Conservation (phyloP, 441 rosid species). For the Mallotus repandus region DNA sequence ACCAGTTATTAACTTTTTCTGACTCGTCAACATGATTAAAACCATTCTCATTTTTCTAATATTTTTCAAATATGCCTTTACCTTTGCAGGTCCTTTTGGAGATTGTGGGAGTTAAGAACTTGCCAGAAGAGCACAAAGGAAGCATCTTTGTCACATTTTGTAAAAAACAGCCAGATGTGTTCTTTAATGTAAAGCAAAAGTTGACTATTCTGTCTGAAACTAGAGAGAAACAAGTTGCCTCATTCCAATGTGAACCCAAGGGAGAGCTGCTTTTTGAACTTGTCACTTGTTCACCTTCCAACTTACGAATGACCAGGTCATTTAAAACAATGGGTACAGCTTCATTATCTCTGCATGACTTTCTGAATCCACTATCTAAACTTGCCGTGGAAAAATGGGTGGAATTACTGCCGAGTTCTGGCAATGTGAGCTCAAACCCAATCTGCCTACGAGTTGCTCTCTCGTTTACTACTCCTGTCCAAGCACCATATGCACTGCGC, state of each 20-base stretch:
- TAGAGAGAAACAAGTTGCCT: slow-evolving; percentile 58
- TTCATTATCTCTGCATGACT: slow-evolving; percentile 54
- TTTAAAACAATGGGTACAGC: slow-evolving; percentile 53
- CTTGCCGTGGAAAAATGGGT: slow-evolving; percentile 76
- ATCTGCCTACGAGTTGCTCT: slow-evolving; percentile 57
- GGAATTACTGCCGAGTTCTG: slow-evolving; percentile 51
- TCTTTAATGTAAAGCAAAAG: slow-evolving; percentile 53
- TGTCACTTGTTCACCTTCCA: slow-evolving; percentile 47
- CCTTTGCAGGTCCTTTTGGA: slow-evolving; percentile 63
- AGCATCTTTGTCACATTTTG: slow-evolving; percentile 51
- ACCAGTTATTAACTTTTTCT: background rate
- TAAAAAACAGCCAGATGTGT: slow-evolving; percentile 61
- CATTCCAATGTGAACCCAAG: slow-evolving; percentile 70
- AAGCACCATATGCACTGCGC: slow-evolving; percentile 46
- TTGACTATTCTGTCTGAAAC: slow-evolving; percentile 59
- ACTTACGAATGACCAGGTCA: slow-evolving; percentile 37
- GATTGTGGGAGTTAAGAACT: slow-evolving; percentile 62
- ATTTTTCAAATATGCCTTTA: slow-evolving; percentile 15
- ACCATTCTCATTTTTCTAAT: slow-evolving; percentile 11
- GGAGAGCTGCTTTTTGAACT: slow-evolving; percentile 81
- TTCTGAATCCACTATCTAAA: slow-evolving; percentile 53
- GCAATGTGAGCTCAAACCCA: slow-evolving; percentile 41
- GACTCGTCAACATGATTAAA: background rate
- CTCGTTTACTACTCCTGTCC: slow-evolving; percentile 61
- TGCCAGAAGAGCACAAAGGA: slow-evolving; percentile 64